Evolutionary conservation across 2,329 filamentous ascomycete genomes (phyloP).

Genomic region (Venturiaceae sp.): DNA sequence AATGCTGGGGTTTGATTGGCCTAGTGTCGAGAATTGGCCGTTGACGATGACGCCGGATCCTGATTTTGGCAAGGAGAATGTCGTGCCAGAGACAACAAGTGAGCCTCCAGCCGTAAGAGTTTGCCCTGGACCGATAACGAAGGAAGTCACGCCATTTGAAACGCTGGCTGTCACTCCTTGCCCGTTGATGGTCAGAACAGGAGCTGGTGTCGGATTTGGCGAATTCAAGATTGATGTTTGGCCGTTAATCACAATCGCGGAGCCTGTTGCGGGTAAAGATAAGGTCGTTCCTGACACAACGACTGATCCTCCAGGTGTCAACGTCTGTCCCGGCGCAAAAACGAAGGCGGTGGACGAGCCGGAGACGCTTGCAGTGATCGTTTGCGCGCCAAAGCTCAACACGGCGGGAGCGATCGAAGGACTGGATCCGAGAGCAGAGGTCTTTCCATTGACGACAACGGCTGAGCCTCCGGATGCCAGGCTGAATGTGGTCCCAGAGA

Average conservation of each 20-base stretch:
- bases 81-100: neutral
- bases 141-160: constrained; percentile 4
- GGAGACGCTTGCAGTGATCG: constrained; percentile 5
- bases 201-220: neutral
- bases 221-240: neutral
- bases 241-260: constrained; percentile 10
- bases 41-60: neutral
- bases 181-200: neutral
- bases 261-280: constrained; percentile 17
- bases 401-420: constrained; percentile 10
- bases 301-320: constrained; percentile 24
- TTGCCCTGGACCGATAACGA: neutral
- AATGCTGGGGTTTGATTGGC: neutral
- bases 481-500: constrained; percentile 17
- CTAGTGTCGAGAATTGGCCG: neutral
- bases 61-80: neutral
- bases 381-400: constrained; percentile 17
- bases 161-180: neutral
- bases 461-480: constrained; percentile 10
- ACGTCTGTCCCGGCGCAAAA: constrained; percentile 25
- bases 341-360: constrained; percentile 19
- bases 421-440: neutral
- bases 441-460: neutral
- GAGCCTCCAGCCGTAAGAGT: neutral
- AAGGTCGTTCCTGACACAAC: constrained; percentile 22